Percentiles rank a stretch among this genome's conserved stretches.
Conservation (phyloP, 345 rosid genomes). For the Arabidopsis arenosa region DNA sequence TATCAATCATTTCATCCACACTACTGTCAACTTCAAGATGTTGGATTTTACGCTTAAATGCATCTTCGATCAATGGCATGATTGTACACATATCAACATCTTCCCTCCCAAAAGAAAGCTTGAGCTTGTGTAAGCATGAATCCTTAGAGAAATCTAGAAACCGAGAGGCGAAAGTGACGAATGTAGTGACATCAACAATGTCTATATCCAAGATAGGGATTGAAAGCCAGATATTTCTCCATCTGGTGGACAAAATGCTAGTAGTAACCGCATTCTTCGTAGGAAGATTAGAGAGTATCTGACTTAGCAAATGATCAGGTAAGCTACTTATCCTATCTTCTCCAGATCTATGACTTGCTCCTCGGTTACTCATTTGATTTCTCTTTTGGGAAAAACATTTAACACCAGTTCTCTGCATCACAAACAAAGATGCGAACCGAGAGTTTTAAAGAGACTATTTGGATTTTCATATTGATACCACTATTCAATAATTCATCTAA, state of each 20-base stretch:
- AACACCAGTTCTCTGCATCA: no score
- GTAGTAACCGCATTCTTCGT: neutral
- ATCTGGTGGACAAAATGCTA: neutral
- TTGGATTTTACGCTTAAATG: neutral
- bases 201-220: neutral
- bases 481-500: neutral
- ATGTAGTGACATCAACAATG: neutral
- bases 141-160: neutral
- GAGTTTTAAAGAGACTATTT: no score
- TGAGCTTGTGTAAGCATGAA: conserved; percentile 8
- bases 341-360: neutral
- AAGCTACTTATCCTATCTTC: neutral
- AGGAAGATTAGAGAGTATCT: neutral
- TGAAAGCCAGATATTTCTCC: neutral
- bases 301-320: neutral
- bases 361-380: neutral
- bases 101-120: neutral
- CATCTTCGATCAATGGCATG: neutral
- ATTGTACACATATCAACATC: neutral
- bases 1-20: neutral
- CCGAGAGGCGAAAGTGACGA: neutral
- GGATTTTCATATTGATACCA: neutral
- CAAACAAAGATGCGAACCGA: no score
- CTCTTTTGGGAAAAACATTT: no score
- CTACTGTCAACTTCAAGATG: neutral